Conservation (phyloP, 2,329 filamentous ascomycete genomes). For the Sphaerulina populicola region DNA sequence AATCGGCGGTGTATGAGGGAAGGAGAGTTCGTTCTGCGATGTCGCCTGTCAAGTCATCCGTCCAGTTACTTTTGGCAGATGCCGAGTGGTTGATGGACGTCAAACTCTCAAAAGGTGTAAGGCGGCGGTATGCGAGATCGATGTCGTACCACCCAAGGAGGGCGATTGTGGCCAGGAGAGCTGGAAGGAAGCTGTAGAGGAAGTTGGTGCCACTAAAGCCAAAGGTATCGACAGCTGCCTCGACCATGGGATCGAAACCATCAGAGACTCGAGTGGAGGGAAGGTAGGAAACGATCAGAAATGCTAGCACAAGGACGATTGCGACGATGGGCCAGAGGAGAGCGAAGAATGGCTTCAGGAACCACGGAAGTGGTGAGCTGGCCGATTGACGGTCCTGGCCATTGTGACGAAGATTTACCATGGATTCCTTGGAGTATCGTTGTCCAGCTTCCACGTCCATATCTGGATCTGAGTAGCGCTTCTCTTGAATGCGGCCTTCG, state of each 20-base stretch:
- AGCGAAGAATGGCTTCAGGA: slow-evolving; percentile 59
- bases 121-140: slow-evolving; percentile 56
- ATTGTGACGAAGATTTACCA: slow-evolving; percentile 8
- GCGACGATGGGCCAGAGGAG: slow-evolving; percentile 56
- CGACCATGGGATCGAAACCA: slow-evolving; percentile 65
- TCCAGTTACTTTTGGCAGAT: slow-evolving; percentile 19
- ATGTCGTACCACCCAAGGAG: slow-evolving; percentile 60
- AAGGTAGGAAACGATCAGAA: slow-evolving; percentile 68
- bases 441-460: slow-evolving; percentile 30
- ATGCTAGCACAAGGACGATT: slow-evolving; percentile 55
- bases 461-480: slow-evolving; percentile 28
- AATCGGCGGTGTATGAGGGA: slow-evolving; percentile 60
- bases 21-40: slow-evolving; percentile 57
- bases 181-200: slow-evolving; percentile 69
- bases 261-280: slow-evolving; percentile 55
- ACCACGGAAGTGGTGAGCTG: slow-evolving; percentile 54
- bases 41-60: slow-evolving; percentile 43
- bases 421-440: slow-evolving; percentile 40
- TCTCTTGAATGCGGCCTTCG: slow-evolving; percentile 43
- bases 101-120: slow-evolving; percentile 63
- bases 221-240: slow-evolving; percentile 34
- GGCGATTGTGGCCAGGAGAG: slow-evolving; percentile 57
- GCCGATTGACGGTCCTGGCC: slow-evolving; percentile 5
- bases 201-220: slow-evolving; percentile 85
- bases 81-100: slow-evolving; percentile 27